Evolutionary conservation across 768 basidiomycete genomes (phyloP).

Genomic region (Mycena maculata): DNA sequence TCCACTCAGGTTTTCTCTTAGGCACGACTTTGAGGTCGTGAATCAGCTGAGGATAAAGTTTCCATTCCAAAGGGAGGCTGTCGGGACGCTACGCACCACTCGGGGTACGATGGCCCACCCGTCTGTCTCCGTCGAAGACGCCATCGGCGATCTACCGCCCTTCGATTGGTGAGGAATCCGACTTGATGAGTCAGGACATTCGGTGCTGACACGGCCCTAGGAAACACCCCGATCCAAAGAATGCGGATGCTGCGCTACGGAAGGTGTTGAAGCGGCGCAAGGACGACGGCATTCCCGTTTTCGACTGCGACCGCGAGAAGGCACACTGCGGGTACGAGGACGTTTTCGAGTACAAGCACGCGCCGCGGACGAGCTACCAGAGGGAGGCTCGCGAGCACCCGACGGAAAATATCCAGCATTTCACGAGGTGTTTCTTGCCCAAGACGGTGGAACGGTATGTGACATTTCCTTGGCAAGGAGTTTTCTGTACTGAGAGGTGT

Average conservation of each 20-base stretch:
- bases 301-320: conserved; percentile 48
- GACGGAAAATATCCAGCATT: conserved; percentile 72
- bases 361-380: conserved; percentile 60
- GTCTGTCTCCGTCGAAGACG: conserved; percentile 74
- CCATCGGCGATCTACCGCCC: conserved; percentile 75
- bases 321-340: conserved; percentile 53
- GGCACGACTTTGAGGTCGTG: conserved; percentile 57
- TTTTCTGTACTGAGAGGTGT: conserved; percentile 1
- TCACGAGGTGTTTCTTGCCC: conserved; percentile 63
- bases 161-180: conserved; percentile 80
- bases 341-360: conserved; percentile 45
- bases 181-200: conserved; percentile 3
- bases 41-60: conserved; percentile 65
- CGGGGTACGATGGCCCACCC: conserved; percentile 67
- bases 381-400: conserved; percentile 54
- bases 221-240: conserved; percentile 49
- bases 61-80: conserved; percentile 43
- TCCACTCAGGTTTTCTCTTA: conserved; percentile 1
- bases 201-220: conserved; percentile 30
- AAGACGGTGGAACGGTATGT: conserved; percentile 67
- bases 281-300: conserved; percentile 46
- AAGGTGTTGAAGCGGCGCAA: conserved; percentile 36
- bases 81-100: conserved; percentile 56
- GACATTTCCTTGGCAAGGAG: not conserved
- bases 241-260: conserved; percentile 18